These are phyloP conservation scores for Hemerocallis citrina DNA, from an alignment of 106 monocot species.

Conservation along the genomic window DNA sequence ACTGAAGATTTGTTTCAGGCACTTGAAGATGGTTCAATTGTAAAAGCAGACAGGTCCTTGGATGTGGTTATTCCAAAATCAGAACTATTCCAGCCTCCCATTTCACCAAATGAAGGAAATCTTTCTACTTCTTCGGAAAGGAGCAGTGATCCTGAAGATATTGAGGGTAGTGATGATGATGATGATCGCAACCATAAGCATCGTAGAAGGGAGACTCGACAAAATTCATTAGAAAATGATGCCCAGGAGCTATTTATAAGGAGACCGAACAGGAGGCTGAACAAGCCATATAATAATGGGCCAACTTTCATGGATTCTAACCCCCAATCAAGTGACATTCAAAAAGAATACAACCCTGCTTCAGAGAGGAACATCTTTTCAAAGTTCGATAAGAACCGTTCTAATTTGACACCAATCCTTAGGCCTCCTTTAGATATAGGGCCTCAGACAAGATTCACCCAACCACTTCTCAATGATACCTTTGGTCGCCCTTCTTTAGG, in stretches of 20 bases:
- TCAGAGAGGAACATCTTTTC: conserved; percentile 22
- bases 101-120: conserved; percentile 30
- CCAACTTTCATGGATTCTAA: conserved; percentile 18
- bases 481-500: conserved; percentile 43
- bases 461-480: conserved; percentile 23
- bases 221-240: conserved; percentile 29
- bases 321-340: conserved; percentile 13
- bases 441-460: conserved; percentile 28
- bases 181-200: conserved; percentile 99
- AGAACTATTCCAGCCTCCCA: conserved; percentile 20
- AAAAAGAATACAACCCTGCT: conserved; percentile 21
- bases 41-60: conserved; percentile 11
- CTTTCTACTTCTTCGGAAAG: conserved; percentile 44
- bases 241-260: conserved; percentile 28
- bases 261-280: conserved; percentile 30
- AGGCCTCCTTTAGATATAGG: conserved; percentile 30
- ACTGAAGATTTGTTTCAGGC: conserved; percentile 45
- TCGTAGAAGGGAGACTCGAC: conserved; percentile 60
- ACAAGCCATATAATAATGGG: conserved; percentile 45
- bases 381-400: conserved; percentile 38
- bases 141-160: conserved; percentile 60
- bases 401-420: conserved; percentile 7
- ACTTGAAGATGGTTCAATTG: conserved; percentile 48
- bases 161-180: conserved; percentile 73
- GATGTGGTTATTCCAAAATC: conserved; percentile 23